Percentiles rank a stretch among this genome's conserved stretches.
phyloP scores from a whole-genome alignment of 306 rosid genomes.

The Dalbergia cochinchinensis region DNA sequence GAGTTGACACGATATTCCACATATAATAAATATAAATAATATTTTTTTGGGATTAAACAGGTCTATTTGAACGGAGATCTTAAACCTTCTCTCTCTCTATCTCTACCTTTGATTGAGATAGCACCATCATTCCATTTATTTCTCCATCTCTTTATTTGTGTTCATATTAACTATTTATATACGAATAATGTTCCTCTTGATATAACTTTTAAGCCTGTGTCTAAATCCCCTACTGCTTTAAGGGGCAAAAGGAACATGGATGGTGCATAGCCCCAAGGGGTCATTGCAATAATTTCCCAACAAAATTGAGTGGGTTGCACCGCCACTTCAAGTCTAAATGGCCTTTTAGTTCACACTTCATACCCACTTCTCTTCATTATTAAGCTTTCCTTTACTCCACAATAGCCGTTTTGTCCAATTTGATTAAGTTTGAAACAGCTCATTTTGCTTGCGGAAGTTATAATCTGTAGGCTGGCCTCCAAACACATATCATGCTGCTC shows the following conservation, averaged over 20 bases:
- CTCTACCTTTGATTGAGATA: no score
- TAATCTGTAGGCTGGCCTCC: conserved; percentile 45
- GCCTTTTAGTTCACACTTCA: conserved; percentile 11
- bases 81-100: no score
- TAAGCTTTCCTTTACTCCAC: conserved; percentile 50
- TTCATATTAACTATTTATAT: no score
- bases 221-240: conserved; percentile 29
- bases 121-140: no score
- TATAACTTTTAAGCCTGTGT: conserved; percentile 33
- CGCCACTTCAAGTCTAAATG: conserved; percentile 1
- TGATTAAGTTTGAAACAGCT: conserved; percentile 45
- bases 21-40: no score
- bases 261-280: conserved; percentile 24
- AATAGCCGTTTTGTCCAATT: conserved; percentile 30
- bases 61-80: no score
- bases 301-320: conserved; percentile 55
- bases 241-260: conserved; percentile 31
- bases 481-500: conserved; percentile 28
- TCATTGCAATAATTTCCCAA: conserved; percentile 39
- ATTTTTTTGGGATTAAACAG: no score
- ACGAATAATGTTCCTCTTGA: no score
- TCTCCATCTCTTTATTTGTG: no score
- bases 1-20: no score
- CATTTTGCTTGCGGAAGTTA: conserved; percentile 41
- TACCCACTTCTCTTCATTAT: conserved; percentile 49